Evolutionary conservation across 2,329 filamentous ascomycete genomes (phyloP), one percentile per base, ranked within the genome.

Genomic region (Pyrenophora tritici-repentis): DNA sequence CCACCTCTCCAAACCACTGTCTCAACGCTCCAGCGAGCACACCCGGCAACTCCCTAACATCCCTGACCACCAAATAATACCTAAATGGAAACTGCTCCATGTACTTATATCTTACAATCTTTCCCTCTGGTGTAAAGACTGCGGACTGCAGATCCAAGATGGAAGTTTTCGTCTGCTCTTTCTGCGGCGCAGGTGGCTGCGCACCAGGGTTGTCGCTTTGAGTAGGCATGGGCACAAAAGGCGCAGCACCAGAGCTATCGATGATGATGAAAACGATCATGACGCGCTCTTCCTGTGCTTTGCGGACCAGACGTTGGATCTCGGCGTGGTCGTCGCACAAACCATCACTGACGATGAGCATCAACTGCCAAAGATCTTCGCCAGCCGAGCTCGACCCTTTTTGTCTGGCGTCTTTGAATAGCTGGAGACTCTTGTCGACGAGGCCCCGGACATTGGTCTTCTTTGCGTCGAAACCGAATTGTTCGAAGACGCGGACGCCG

Each of bases 221-320:
- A 32, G 20, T 24, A 4, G 52, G 46, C 1, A 41, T 42, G 3
- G 60, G 42, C 7, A 47, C 52, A 16, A 37, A 42, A n/a, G 50
- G 47, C 3, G 51, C 35, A 7, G 47, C 40, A 3, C 70, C 61
- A 1, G 64, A 69, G 37, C 84, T 80, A 77, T 99, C 94, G 68
- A 99, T 91, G 66, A 99, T 89, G 64, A 99, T 90, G 73, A 99
- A 99, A 5, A 99, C 93, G 57, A 97, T 86, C 90, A 99, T 97
- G 70, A 99, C 95, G 13, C 91, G 83, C 75, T 97, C 90, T 73
- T 97, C 92, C 67, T 91, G 86, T 1, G 94, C 93, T 74, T 93
- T 88, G 8, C 94, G 83, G 9, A 99, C 85, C 17, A 97, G 81
- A 4, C 90, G 81, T 13, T 89, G 83, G 61, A 99, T 92, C 4